Base-by-base conservation (phyloP, 352 stramenopile species). In the Albugo laibachii region DNA sequence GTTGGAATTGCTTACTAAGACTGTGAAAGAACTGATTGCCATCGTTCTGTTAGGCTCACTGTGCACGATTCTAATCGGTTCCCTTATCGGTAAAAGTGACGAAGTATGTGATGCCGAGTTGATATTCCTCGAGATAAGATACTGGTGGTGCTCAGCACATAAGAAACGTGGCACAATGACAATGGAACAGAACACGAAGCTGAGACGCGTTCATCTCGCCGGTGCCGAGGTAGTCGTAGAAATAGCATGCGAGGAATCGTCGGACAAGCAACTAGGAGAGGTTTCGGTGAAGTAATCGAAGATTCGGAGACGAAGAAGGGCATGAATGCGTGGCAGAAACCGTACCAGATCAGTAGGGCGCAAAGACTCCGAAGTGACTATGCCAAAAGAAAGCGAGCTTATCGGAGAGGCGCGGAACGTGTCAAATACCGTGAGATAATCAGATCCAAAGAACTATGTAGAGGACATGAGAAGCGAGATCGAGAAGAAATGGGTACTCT, bases 31-130 rank as follows among this genome's bases (percentile, higher is more conserved):
- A 11, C 13, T 50, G 6, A 35, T 16, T 15, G 44, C 19, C 20
- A 27, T 56, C 13, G 36, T 56, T 11, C 19, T 19, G 5, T 56
- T 56, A 16, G 41, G 50, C n/a, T 56, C 36, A 8, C 34, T 5
- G 1, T 56, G 35, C 13, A 51, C 42, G n/a, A 35, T 45, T n/a
- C n/a, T n/a, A n/a, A n/a, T n/a, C n/a, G n/a, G n/a, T n/a, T n/a
- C n/a, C n/a, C n/a, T n/a, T n/a, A 31, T 31, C 24, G 24, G 24
- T 31, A 31, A 3, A 31, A 10, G 24, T 31, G 24, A 31, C 24
- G 24, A 31, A 10, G 24, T 31, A 8, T 10, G 24, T 3, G 8
- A 31, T 31, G 8, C 24, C 24, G 24, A 8, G 8, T 31, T 31
- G 3, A 31, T 8, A 31, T 31, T 31, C 8, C 24, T 31, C 8